Evolutionary conservation across 2,329 filamentous ascomycete genomes (phyloP).

Genomic region (Ophiobolus disseminans): DNA sequence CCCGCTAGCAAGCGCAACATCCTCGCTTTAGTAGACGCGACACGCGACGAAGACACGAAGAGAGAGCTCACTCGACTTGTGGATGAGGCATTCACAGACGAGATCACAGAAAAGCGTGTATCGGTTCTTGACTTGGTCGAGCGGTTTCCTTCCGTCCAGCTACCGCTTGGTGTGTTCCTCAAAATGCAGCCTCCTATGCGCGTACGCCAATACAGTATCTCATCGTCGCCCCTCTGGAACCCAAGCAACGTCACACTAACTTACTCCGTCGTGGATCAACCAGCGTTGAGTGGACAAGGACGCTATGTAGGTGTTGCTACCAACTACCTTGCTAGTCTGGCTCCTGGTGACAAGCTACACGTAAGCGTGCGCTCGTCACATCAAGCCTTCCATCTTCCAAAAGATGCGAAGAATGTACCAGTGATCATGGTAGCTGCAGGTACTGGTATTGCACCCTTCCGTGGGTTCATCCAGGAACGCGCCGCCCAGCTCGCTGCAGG

Average conservation of each 20-base stretch:
- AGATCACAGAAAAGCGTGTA: slow-evolving; percentile 61
- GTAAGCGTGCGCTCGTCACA: slow-evolving; percentile 52
- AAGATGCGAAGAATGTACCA: slow-evolving; percentile 49
- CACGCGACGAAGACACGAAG: slow-evolving; percentile 58
- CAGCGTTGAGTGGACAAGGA: slow-evolving; percentile 56
- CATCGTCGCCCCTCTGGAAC: slow-evolving; percentile 71
- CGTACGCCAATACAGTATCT: slow-evolving; percentile 80
- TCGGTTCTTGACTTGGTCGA: slow-evolving; percentile 75
- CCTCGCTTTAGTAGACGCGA: slow-evolving; percentile 57
- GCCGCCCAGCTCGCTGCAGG: slow-evolving; percentile 56
- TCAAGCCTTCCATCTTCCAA: slow-evolving; percentile 54
- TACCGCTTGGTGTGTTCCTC: slow-evolving; percentile 73
- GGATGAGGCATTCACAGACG: slow-evolving; percentile 46
- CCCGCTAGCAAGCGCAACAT: slow-evolving; percentile 73
- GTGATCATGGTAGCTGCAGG: slow-evolving; percentile 52
- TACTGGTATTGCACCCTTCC: slow-evolving; percentile 54
- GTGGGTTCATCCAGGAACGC: slow-evolving; percentile 52
- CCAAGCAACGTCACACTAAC: slow-evolving; percentile 68
- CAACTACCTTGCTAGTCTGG: slow-evolving; percentile 52
- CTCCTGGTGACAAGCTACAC: slow-evolving; percentile 52
- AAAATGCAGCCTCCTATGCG: slow-evolving; percentile 78
- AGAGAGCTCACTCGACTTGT: slow-evolving; percentile 58
- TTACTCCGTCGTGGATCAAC: slow-evolving; percentile 69
- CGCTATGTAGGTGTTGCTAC: slow-evolving; percentile 54
- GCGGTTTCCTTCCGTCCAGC: slow-evolving; percentile 61